Base-by-base conservation (phyloP, 768 basidiomycete genomes). In the Lepiota brunneoincarnata region DNA sequence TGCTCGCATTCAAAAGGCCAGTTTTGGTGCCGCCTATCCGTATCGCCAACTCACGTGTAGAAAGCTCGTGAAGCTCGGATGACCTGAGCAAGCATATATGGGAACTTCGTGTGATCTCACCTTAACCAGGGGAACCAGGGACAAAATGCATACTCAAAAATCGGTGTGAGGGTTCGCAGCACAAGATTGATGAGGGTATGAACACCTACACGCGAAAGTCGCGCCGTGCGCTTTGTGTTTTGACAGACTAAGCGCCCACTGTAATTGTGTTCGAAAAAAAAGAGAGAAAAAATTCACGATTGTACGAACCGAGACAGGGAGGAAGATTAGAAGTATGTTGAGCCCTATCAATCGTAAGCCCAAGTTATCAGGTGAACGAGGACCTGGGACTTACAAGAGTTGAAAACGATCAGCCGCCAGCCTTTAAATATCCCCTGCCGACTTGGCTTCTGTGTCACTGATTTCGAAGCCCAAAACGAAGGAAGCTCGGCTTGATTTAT, bases 61-160 rank as follows among this genome's bases (percentile, higher is more conserved):
- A 80, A 39, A 93, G 74, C 57, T 92, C 92, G 58, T 93, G 87
- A 26, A 93, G 72, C 87, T 89, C 57, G 35, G 20, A 46, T 47
- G 31, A 40, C 26, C 28, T 35, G 49, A 46, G 18, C 14, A 17
- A 43, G 34, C 12, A 40, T 28, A n/a, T 35, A 45, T 46, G 36
- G 55, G 7, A 43, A 35, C 17, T 41, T 20, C 2, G 35, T 24
- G 20, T 20, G 17, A 10, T 55, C 69, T 12, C 59, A 87, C 87
- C 71, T 87, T 86, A 46, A 91, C 89, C 24, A 92, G 76, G 3
- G 91, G 92, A 23, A 92, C 79, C 67, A 93, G 80, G 9, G 87
- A 79, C 23, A 89, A 69, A 58, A 86, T 75, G 56, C 79, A 86
- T 50, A 83, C 87, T 89, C 40, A 57, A 49, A n/a, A 55, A 34